Percentiles rank a stretch among this genome's conserved stretches.
Evolutionary conservation across 176 grass and related monocot genomes (phyloP).

Genomic region (Avena insularis): DNA sequence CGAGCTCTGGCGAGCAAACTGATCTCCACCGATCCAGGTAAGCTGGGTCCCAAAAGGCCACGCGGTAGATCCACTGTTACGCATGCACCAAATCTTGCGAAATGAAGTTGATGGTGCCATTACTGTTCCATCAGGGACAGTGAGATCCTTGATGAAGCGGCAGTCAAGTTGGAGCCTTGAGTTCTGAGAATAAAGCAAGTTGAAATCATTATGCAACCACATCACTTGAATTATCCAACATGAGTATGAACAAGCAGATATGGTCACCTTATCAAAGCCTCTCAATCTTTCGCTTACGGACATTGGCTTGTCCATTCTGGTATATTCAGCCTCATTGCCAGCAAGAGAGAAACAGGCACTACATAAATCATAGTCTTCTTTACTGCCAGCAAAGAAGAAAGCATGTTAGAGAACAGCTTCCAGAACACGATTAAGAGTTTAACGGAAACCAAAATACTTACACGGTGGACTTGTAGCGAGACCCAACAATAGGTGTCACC

Average conservation of each 20-base stretch:
- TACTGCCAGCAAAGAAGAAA: constrained; percentile 55
- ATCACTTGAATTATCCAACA: constrained; percentile 34
- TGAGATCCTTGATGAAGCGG: constrained; percentile 69
- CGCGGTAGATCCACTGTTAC: constrained; percentile 58
- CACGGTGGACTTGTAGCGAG: constrained; percentile 74
- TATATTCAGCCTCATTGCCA: constrained; percentile 64
- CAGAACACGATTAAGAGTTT: background rate
- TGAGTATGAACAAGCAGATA: constrained; percentile 25
- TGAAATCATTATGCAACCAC: constrained; percentile 17
- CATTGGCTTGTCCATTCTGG: constrained; percentile 52
- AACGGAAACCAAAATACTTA: constrained; percentile 44
- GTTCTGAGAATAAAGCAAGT: constrained; percentile 43
- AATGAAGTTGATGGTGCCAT: constrained; percentile 71
- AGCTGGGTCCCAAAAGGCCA: constrained; percentile 84
- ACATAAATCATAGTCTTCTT: constrained; percentile 71
- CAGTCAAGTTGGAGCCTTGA: constrained; percentile 45
- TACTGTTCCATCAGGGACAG: constrained; percentile 76
- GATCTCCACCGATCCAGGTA: constrained; percentile 73
- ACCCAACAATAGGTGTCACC: constrained; percentile 60
- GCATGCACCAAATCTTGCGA: constrained; percentile 86
- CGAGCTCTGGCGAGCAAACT: constrained; percentile 43
- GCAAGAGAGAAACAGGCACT: constrained; percentile 54
- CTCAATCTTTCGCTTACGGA: constrained; percentile 5
- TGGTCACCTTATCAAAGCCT: constrained; percentile 15
- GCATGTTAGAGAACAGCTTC: constrained; percentile 25